Evolutionary conservation across 1,284 basidiomycete genomes (phyloP).

Genomic region (Waitea zeae): DNA sequence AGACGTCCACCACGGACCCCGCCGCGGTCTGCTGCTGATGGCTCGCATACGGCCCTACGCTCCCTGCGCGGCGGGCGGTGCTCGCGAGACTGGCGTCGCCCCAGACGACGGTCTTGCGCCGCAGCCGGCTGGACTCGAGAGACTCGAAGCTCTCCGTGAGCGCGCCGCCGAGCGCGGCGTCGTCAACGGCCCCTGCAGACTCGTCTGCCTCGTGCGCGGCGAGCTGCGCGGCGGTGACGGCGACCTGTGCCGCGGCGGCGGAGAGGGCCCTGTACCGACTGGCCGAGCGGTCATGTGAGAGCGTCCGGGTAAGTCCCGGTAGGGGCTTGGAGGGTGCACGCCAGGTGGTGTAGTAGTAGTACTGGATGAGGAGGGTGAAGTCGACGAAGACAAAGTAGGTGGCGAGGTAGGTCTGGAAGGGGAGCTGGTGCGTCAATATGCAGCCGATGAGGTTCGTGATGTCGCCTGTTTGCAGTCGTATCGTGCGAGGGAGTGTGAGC

Average conservation of each 20-base stretch:
- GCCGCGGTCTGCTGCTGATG: slow-evolving; percentile 8
- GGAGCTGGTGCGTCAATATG: slow-evolving; percentile 80
- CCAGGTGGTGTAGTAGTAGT: slow-evolving; percentile 44
- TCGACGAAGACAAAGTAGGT: slow-evolving; percentile 78
- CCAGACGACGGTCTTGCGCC: slow-evolving; percentile 2
- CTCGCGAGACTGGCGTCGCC: slow-evolving; percentile 1
- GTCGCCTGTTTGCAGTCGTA: slow-evolving; percentile 75
- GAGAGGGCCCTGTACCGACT: slow-evolving; percentile 54
- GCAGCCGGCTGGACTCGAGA: too few species aligned
- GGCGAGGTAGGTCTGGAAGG: slow-evolving; percentile 88
- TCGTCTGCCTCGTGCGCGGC: slow-evolving; percentile 35
- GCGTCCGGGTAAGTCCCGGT: slow-evolving; percentile 18
- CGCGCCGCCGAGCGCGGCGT: slow-evolving; percentile 29
- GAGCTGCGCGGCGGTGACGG: slow-evolving; percentile 44
- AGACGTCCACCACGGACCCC: too few species aligned
- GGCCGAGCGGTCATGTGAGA: slow-evolving; percentile 28
- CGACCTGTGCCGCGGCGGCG: slow-evolving; percentile 46
- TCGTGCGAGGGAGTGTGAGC: too few species aligned
- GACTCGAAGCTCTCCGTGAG: slow-evolving; percentile 59
- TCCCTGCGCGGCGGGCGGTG: slow-evolving; percentile 8
- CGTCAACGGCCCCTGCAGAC: slow-evolving; percentile 22
- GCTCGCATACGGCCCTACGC: too few species aligned
- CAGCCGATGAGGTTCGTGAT: slow-evolving; percentile 82
- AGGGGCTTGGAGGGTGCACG: slow-evolving; percentile 14
- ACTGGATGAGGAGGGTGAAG: slow-evolving; percentile 56